These are phyloP conservation scores for Volutella citrinella DNA, from an alignment of 2,329 filamentous ascomycete genomes.

Conservation along the genomic window DNA sequence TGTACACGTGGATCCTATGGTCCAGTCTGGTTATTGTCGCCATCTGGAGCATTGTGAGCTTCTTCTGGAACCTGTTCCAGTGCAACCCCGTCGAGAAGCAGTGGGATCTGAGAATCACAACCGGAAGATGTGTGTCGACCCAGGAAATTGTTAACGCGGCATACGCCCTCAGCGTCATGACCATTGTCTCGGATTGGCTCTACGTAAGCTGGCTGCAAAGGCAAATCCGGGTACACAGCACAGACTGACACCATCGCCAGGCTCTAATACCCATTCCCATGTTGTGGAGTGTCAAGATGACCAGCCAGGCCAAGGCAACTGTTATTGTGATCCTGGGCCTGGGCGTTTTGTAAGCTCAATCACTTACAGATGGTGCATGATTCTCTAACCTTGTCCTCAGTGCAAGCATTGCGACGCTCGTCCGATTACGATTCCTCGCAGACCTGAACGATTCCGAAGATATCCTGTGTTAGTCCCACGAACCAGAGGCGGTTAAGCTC, in stretches of 20 bases:
- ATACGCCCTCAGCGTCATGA: constrained; percentile 51
- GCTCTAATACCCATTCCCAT: constrained; percentile 52
- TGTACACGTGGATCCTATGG: constrained; percentile 48
- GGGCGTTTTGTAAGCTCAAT: constrained; percentile 44
- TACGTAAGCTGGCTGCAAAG: constrained; percentile 34
- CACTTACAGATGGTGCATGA: neutral
- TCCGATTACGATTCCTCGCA: constrained; percentile 47
- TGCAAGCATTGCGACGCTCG: constrained; percentile 52
- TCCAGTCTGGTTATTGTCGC: constrained; percentile 43
- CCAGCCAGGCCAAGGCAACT: constrained; percentile 47
- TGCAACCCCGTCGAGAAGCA: constrained; percentile 48
- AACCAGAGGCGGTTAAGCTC: no score
- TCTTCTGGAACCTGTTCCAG: constrained; percentile 52
- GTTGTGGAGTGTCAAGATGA: constrained; percentile 55
- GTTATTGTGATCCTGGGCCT: constrained; percentile 48
- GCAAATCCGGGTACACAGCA: neutral
- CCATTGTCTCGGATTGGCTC: constrained; percentile 52
- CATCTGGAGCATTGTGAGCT: constrained; percentile 45
- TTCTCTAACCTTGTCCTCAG: constrained; percentile 25
- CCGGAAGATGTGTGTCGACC: constrained; percentile 40
- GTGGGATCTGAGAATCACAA: constrained; percentile 50
- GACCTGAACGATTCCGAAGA: constrained; percentile 43
- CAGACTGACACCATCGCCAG: constrained; percentile 21
- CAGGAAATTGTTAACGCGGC: constrained; percentile 45
- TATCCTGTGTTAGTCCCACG: constrained; percentile 47